Evolutionary conservation across 805 yeast species (phyloP), one percentile per base, ranked within the genome.

Genomic region (Nakazawaea populi): DNA sequence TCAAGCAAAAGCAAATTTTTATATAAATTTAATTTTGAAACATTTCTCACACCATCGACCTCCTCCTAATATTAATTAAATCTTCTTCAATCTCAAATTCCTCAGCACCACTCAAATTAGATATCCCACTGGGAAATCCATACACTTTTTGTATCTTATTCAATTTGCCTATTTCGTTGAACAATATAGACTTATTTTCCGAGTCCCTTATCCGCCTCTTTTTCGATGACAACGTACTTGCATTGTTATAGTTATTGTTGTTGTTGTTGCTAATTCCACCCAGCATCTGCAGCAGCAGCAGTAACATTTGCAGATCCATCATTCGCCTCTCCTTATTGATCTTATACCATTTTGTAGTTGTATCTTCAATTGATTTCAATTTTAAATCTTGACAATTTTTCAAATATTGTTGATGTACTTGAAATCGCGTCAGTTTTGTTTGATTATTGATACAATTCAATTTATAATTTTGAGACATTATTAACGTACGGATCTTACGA

Each of bases 261-360:
- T 6, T 12, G 4, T 12, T n/a, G 5, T 7, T 18, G 40, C 2
- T 37, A 18, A 6, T 11, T 18, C 40, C n/a, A 37, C 10, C 39
- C 12, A 28, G 12, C 8, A 11, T 4, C 39, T 11, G 39, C 11
- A n/a, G 40, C 40, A 10, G n/a, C 18, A 37, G 7, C 40, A 37
- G 40, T 4, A 37, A 37, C 8, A 37, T 37, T 37, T 37, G 40
- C n/a, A 79, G 77, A 64, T 89, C 96, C 80, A 89, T 76, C 43
- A 82, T 82, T 55, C 95, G 76, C 59, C 97, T 76, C 64, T 94
- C 98, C 60, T 85, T 82, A 67, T 90, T 91, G 60, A 91, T 87
- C 57, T 87, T 85, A 70, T 92, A 92, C 98, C 98, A 94, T 55
- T 81, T 76, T 40, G 85, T 79, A 5, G 97, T 91, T 4, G 96